Evolutionary conservation across 2,329 filamentous ascomycete genomes (phyloP), one percentile per base, ranked within the genome.

Genomic region (Didymella pinodella): DNA sequence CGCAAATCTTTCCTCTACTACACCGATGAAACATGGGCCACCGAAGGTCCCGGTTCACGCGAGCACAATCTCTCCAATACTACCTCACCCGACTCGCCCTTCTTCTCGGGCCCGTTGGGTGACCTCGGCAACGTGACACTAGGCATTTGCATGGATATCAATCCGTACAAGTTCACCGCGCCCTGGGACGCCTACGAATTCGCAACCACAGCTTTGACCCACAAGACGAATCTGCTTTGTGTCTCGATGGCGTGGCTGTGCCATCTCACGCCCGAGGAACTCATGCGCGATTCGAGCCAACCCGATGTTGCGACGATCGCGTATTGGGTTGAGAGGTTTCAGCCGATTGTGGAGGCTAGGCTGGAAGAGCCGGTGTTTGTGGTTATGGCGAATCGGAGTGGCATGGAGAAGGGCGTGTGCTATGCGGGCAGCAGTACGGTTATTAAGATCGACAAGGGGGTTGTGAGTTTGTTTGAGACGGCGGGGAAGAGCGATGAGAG

Each of bases 221-320:
- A 78, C 0, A 69, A 82, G 0, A 84, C 88, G 0, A 86, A 87
- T 14, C 62, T 93, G 0, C 86, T 91, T 1, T 85, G 93, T 32
- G 65, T 94, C 0, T 86, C 85, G 4, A 93, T 93, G 91, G 90
- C 91, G 0, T 94, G 90, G 91, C 80, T 91, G 31, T 92, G 90
- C 16, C 71, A 79, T 28, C 72, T 86, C 25, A 1, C 80, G 74
- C 54, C 86, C 81, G 61, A 83, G 81, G 67, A 81, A 75, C 1
- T 80, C 68, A 18, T 57, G 59, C 7, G 87, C 80, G 70, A 86
- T 69, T 58, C 80, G 65, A 28, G 79, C 63, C 63, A 85, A 48
- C 89, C 90, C 0, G 90, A 93, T 64, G 83, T 90, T 77, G 86
- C 91, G 25, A 92, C 90, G 0, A 72, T 94, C 8, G 84, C 85